Conservation (phyloP, 2,329 filamentous ascomycete genomes). For the Tolypocladium tundrense region DNA sequence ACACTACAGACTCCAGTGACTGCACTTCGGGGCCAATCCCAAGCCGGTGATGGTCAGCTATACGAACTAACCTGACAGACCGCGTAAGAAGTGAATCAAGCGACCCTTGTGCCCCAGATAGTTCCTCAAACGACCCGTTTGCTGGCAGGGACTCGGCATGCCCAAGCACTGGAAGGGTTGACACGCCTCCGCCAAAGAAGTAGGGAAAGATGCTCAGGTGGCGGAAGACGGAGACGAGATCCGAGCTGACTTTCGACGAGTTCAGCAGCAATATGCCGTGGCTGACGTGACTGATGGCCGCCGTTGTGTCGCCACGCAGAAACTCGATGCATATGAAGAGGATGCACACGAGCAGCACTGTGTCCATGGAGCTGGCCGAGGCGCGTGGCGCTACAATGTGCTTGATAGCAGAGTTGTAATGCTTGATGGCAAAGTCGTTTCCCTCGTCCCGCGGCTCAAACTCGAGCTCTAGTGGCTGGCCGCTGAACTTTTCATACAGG, state of each 20-base stretch:
- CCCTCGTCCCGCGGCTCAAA: not conserved
- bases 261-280: constrained; percentile 28
- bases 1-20: constrained; percentile 7
- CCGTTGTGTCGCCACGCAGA: constrained; percentile 23
- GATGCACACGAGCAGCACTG: constrained; percentile 27
- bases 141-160: not conserved
- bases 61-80: constrained; percentile 18
- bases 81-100: constrained; percentile 17
- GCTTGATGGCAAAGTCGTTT: constrained; percentile 22
- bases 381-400: constrained; percentile 14
- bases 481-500: constrained; percentile 20
- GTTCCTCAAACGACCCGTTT: not conserved
- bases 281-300: constrained; percentile 24
- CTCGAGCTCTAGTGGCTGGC: constrained; percentile 6
- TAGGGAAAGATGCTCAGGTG: constrained; percentile 28
- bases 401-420: constrained; percentile 31
- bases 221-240: constrained; percentile 25
- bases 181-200: constrained; percentile 19
- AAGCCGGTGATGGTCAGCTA: constrained; percentile 15
- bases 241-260: constrained; percentile 9
- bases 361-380: constrained; percentile 13
- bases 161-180: constrained; percentile 3
- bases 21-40: constrained; percentile 5
- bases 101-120: constrained; percentile 18
- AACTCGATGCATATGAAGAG: constrained; percentile 34